Base-by-base conservation (phyloP, 176 grass and related monocot species). In the Areca catechu region DNA sequence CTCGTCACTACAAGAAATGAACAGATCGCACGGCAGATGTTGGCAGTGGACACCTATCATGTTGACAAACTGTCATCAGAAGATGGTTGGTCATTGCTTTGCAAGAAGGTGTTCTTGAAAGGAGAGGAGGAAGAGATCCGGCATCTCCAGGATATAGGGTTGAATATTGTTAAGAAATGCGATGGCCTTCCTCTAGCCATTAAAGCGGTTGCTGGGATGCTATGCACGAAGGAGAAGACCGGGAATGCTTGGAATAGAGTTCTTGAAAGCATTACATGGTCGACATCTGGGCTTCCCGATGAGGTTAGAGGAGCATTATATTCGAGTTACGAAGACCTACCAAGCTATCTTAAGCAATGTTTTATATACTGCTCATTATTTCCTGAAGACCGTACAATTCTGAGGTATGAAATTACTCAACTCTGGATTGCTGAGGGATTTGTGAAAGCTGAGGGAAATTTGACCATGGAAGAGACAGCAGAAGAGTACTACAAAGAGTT, bases 341-440 rank as follows among this genome's bases (percentile, higher is more conserved):
- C 82, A 5, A 62, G 65, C 37, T 71, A 95, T 64, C 69, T 95
- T 37, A 86, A 83, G 72, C 79, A 86, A 21, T 89, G 85, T 68
- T 80, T 95, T 76, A 66, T 89, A 0, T 95, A 89, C 60, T 89
- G 82, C 73, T 86, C 79, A 56, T 51, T 95, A 65, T 83, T 78
- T 54, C 76, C 79, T 18, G 70, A 71, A 25, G 73, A 74, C 47
- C 12, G 0, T 6, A 5, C 0, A 29, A 5, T 29, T 1, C 0
- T 0, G 0, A 29, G 5, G 27, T 4, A 6, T 29, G 0, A 0
- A 6, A 29, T 95, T 51, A 63, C 78, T 65, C 75, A 76, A 61
- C 72, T 70, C 51, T 95, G 90, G 90, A 68, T 89, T 15, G 65
- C 82, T 17, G 82, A 89, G 54, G 62, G 82, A 19, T 85, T 83